Evolutionary conservation across 192 early-diverging fungal genomes (phyloP), one percentile per base, ranked within the genome.

Genomic region (Coemansia reversa): DNA sequence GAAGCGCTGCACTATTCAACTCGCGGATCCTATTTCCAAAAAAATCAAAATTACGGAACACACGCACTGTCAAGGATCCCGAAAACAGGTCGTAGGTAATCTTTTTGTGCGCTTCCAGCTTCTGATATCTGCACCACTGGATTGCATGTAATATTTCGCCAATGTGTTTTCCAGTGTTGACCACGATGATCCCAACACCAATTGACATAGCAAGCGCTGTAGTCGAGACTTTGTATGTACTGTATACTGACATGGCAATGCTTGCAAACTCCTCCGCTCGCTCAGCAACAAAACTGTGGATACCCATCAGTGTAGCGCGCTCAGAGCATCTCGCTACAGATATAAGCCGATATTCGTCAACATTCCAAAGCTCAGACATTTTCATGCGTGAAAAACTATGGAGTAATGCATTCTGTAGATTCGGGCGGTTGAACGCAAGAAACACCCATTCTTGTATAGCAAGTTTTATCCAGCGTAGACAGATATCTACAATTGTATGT

Each of bases 1-100:
- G 35, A 5, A 49, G 53, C 33, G 55, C 52, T 35, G 3, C 11
- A 6, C 11, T n/a, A 53, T 60, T 55, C 18, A 58, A 53, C 42
- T 18, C 24, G 20, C 48, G 27, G 14, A 76, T 33, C 47, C 23
- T 18, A 2, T 48, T 33, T 16, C 24, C 59, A 53, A 76, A 62
- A 20, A 23, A 45, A 20, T 42, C 39, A 35, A 63, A 76, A 0
- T 27, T 56, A 5, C 50, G 54, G 23, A 66, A 70, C 24, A 28
- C 69, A 12, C 74, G 74, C 50, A 76, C 68, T 3, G 64, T 59
- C 8, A 50, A 49, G 20, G 68, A 62, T 47, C 74, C 74, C 9
- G 74, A 76, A 32, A 76, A 59, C 33, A 66, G 8, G 9, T 66
- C 25, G 22, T 62, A 25, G 12, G 48, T 32, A 0, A 32, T 30